Base-by-base conservation (phyloP, 2,329 filamentous ascomycete species). In the Xylariaceae sp. region DNA sequence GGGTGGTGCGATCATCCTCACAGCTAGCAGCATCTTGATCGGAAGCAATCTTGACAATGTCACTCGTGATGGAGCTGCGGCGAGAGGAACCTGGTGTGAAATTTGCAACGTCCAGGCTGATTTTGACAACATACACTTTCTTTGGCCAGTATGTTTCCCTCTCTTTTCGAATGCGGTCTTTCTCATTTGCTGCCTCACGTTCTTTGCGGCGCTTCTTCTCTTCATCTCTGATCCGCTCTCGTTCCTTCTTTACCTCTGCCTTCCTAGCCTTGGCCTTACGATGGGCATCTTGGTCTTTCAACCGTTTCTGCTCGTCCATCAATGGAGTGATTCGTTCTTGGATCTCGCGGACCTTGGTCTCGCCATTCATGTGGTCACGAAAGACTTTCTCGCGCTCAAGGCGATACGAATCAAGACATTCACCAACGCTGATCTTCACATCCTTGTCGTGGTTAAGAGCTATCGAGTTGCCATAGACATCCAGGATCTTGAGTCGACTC, bases 21-120 rank as follows among this genome's bases (percentile, higher is more conserved):
- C 44, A 54, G 2, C 41, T 37, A 1, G 49, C 52, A 3, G 44
- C 37, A 2, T 41, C 53, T 30, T 50, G 49, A 26, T 38, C 54
- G 69, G 38, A 73, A 53, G 33, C 64, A 62, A 45, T 71, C 51
- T 46, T 67, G 62, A 37, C 69, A 24, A 74, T 66, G 37, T 81
- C 74, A 30, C 81, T 81, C 4, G 68, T 62, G 11, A 73, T 50
- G 1, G 75, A 79, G 36, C 56, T 66, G 17, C 73, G 69, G 8
- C 74, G 69, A 9, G 75, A 78, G 0, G 72, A 71, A 26, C 48
- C 42, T 3, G 69, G 69, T 0, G 72, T 73, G 34, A 65, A 58
- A 22, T 43, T 51, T n/a, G 64, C 52, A 15, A 65, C 66, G 34
- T 78, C 74, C 18, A 79, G 64, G n/a, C 65, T 72, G 53, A 79